A percentile compares a stretch with the other conserved stretches of the same genome.
These are phyloP conservation scores for Monilinia vaccinii-corymbosi DNA, from an alignment of 2,329 filamentous ascomycete species.

Conservation along the genomic window DNA sequence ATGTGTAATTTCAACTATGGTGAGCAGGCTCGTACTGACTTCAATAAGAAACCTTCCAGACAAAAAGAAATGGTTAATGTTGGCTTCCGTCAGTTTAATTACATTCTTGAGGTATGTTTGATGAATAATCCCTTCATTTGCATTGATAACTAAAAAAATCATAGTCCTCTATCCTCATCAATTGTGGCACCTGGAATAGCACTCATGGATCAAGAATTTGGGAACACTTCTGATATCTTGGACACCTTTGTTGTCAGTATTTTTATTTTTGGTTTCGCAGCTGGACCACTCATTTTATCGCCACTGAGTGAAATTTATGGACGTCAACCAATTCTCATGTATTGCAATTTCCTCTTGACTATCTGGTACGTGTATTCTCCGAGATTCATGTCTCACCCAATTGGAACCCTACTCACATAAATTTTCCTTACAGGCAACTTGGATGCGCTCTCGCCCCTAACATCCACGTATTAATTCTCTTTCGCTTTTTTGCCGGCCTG, in stretches of 20 bases:
- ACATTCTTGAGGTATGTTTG: slow-evolving; percentile 12
- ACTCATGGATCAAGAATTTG: slow-evolving; percentile 16
- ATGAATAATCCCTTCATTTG: neutral
- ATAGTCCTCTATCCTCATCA: slow-evolving; percentile 29
- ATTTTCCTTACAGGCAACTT: slow-evolving; percentile 36
- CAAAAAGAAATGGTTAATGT: slow-evolving; percentile 9
- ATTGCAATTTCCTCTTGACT: slow-evolving; percentile 35
- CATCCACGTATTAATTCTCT: slow-evolving; percentile 41
- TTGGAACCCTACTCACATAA: slow-evolving; percentile 34
- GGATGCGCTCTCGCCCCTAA: slow-evolving; percentile 40
- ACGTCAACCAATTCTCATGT: slow-evolving; percentile 41
- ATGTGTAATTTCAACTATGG: neutral
- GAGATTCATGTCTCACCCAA: slow-evolving; percentile 45
- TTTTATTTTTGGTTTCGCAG: slow-evolving; percentile 48
- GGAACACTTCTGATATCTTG: slow-evolving; percentile 13
- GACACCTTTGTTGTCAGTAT: slow-evolving; percentile 32
- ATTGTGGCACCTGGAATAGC: slow-evolving; percentile 36
- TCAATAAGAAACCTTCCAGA: slow-evolving; percentile 1
- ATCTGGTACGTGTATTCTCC: slow-evolving; percentile 25
- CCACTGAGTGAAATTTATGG: slow-evolving; percentile 58
- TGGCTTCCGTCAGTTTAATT: slow-evolving; percentile 8
- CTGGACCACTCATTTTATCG: slow-evolving; percentile 48
- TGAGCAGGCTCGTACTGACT: neutral
- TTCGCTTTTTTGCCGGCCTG: slow-evolving; percentile 52
- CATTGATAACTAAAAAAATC: slow-evolving; percentile 8